phyloP scores from a whole-genome alignment of 1,284 basidiomycete genomes.

The Mycosarcoma mackinlayi region DNA sequence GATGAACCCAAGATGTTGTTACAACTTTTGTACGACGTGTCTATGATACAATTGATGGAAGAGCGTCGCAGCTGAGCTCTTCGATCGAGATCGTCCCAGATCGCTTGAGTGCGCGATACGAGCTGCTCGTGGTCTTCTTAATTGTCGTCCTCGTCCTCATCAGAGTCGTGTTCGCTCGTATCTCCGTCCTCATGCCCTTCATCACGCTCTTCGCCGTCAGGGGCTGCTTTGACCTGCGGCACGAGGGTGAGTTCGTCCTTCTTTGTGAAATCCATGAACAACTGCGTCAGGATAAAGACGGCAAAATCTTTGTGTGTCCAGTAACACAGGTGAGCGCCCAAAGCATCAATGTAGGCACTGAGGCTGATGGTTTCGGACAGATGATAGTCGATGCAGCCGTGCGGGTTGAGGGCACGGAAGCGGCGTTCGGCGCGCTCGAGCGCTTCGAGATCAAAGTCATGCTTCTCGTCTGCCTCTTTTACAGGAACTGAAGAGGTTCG shows the following conservation, averaged over 20 bases:
- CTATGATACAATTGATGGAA: not conserved
- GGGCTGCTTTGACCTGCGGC: constrained; percentile 24
- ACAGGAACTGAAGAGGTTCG: constrained; percentile 4
- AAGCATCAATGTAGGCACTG: constrained; percentile 57
- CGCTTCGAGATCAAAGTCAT: constrained; percentile 27
- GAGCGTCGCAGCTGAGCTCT: not conserved
- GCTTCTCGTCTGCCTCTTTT: constrained; percentile 14
- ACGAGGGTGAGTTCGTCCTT: constrained; percentile 33
- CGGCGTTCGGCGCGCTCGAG: constrained; percentile 45
- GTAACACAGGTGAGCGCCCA: constrained; percentile 60
- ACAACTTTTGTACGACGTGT: constrained; percentile 13
- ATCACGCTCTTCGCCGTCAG: constrained; percentile 24
- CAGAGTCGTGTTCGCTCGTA: constrained; percentile 4
- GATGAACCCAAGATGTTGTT: not conserved
- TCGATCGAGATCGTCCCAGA: too few species aligned
- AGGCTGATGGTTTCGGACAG: constrained; percentile 37
- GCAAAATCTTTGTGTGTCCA: constrained; percentile 61
- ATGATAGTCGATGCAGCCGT: constrained; percentile 64
- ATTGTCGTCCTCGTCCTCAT: constrained; percentile 3
- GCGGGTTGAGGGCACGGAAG: constrained; percentile 63
- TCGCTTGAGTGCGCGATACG: not conserved
- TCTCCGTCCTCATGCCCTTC: constrained; percentile 59
- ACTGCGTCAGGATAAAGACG: constrained; percentile 59
- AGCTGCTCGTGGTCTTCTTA: not conserved
- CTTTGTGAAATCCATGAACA: constrained; percentile 49